These are phyloP conservation scores for Lachnellula cervina DNA, from an alignment of 2,329 filamentous ascomycete genomes.

Conservation along the genomic window DNA sequence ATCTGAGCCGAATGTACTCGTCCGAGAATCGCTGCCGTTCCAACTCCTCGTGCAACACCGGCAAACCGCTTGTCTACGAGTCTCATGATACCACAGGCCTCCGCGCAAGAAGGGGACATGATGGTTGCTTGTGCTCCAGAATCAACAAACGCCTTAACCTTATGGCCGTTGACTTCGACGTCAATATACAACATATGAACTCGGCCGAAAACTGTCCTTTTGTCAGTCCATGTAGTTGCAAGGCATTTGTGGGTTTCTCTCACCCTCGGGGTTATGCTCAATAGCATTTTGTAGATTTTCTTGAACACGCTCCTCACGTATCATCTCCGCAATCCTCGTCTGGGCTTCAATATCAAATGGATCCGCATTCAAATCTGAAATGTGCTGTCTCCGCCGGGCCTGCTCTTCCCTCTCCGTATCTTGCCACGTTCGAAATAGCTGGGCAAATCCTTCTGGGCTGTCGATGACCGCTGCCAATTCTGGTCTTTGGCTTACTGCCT, in stretches of 20 bases:
- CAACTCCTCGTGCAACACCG: constrained; percentile 87
- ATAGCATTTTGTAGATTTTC: constrained; percentile 96
- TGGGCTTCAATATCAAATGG: constrained; percentile 93
- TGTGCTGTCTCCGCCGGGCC: constrained; percentile 73
- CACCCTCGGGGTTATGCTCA: constrained; percentile 96
- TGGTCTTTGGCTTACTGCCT: constrained; percentile 68
- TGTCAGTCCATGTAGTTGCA: constrained; percentile 6
- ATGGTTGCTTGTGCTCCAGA: constrained; percentile 97
- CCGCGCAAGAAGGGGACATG: constrained; percentile 92
- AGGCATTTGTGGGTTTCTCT: constrained; percentile 26
- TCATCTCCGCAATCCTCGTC: constrained; percentile 91
- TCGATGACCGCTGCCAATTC: constrained; percentile 72
- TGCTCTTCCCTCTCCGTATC: constrained; percentile 68
- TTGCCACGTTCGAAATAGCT: constrained; percentile 63
- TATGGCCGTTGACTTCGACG: constrained; percentile 87
- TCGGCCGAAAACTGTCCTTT: constrained; percentile 71
- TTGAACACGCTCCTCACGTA: constrained; percentile 87
- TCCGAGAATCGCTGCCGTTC: constrained; percentile 89
- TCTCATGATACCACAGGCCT: constrained; percentile 91
- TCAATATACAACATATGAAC: constrained; percentile 97
- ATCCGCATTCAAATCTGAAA: constrained; percentile 82
- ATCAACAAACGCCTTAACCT: constrained; percentile 93
- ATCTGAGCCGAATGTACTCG: constrained; percentile 94
- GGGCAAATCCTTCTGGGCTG: constrained; percentile 69
- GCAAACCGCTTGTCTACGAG: constrained; percentile 89